Base-by-base conservation (phyloP, 2,329 filamentous ascomycete species). In the Sclerotinia trifoliorum region DNA sequence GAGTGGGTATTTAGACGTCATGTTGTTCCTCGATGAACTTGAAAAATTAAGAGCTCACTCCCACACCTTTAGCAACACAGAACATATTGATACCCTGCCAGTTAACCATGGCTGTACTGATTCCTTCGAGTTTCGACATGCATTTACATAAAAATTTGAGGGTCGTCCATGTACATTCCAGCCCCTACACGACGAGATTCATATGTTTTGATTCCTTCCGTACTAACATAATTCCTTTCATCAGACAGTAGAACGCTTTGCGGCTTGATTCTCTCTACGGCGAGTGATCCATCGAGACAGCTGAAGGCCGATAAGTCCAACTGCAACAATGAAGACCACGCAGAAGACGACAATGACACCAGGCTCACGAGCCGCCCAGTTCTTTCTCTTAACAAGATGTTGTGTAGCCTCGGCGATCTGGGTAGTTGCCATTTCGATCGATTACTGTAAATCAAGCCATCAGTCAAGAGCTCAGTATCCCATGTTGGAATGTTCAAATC, bases 321-420 rank as follows among this genome's bases (percentile, higher is more conserved):
- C 67, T 51, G 70, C 81, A 72, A 89, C 83, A 70, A 86, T 74
- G 74, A 85, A 85, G 77, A 88, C 80, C 73, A 89, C 86, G 78
- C 80, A 82, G 78, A 89, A 87, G 68, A 89, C 87, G 71, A 88
- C 80, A 63, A 89, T 81, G 71, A 88, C 85, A 77, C 87, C 87
- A 56, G 84, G 81, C 75, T 89, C 84, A 44, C 78, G 74, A 70
- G 78, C 73, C 32, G 86, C 85, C 84, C 85, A 89, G 81, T 88
- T 86, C 68, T 76, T 75, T 70, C 82, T 83, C 80, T 83, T 86
- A 75, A 80, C 76, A 70, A 87, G 80, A 79, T 74, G 81, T 80
- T 78, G 68, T 13, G 57, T 48, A 26, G 66, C 66, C 42, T 73
- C 69, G 65, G 67, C 69, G 46, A 63, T 58, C 26, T 68, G 51